A percentile compares a stretch with the other conserved stretches of the same genome.
Evolutionary conservation across 2,329 filamentous ascomycete species (phyloP).

Genomic region (Fusarium concolor): DNA sequence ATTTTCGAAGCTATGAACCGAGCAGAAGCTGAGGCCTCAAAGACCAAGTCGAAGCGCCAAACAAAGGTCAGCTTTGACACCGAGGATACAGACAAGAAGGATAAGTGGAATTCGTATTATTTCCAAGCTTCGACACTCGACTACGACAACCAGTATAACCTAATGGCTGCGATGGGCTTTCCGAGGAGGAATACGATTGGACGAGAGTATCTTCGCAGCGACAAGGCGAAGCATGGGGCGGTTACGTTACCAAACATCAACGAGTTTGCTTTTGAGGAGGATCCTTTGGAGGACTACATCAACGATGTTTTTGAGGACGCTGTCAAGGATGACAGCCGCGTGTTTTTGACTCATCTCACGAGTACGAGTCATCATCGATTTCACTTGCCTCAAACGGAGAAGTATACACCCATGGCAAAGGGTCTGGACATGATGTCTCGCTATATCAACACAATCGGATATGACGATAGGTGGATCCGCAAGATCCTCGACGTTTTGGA

Average conservation of each 20-base stretch:
- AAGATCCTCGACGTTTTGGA: slow-evolving; percentile 48
- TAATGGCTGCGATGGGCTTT: slow-evolving; percentile 51
- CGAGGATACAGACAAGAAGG: slow-evolving; percentile 16
- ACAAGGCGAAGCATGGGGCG: slow-evolving; percentile 46
- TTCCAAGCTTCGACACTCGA: slow-evolving; percentile 51
- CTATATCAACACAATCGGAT: slow-evolving; percentile 50
- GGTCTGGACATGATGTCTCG: slow-evolving; percentile 48
- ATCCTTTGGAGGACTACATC: slow-evolving; percentile 49
- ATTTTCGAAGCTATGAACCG: slow-evolving; percentile 51
- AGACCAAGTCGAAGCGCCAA: neutral
- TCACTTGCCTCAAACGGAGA: slow-evolving; percentile 46
- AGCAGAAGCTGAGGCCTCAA: slow-evolving; percentile 27
- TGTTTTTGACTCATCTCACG: slow-evolving; percentile 52
- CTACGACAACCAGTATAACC: slow-evolving; percentile 51
- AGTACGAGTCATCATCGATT: slow-evolving; percentile 53
- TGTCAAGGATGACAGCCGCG: slow-evolving; percentile 46
- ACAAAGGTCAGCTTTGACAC: neutral
- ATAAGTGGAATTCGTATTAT: slow-evolving; percentile 50
- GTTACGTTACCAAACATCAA: slow-evolving; percentile 50
- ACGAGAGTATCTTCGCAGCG: slow-evolving; percentile 48
- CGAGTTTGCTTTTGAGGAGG: slow-evolving; percentile 52
- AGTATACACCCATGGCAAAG: slow-evolving; percentile 44
- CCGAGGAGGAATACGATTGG: slow-evolving; percentile 41
- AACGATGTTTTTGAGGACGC: slow-evolving; percentile 49
- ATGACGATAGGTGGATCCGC: slow-evolving; percentile 49